Conservation (phyloP, 257 asterid species). For the Galeopsis tetrahit region DNA sequence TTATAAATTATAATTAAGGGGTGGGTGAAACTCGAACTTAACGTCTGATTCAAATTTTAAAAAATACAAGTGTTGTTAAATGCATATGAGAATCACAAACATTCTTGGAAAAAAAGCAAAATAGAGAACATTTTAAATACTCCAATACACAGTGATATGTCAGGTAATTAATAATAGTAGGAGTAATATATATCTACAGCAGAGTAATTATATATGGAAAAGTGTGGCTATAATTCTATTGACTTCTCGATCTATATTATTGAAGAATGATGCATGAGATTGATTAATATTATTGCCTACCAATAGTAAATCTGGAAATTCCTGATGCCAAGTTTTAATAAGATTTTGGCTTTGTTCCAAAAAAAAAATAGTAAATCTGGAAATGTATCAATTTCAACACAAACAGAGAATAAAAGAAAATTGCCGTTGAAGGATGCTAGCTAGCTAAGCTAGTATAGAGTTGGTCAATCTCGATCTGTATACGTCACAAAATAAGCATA, state of each 20-base stretch:
- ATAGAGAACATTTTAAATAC: not conserved
- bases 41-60: no score
- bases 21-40: no score
- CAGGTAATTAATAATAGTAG: no score
- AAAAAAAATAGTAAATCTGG: conserved; percentile 3
- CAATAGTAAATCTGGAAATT: conserved; percentile 8
- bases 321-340: no score
- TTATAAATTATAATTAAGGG: no score
- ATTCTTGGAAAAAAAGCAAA: not conserved
- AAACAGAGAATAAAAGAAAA: not conserved
- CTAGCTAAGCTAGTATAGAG: not conserved
- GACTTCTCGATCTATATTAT: not conserved
- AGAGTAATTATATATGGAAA: not conserved
- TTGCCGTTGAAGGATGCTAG: no score
- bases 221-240: not conserved
- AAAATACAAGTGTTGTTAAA: no score
- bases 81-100: no score
- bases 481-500: no score
- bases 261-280: conserved; percentile 1
- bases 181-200: not conserved
- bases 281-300: not conserved
- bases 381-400: not conserved
- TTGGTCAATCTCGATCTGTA: no score
- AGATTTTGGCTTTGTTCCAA: no score
- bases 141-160: no score